phyloP scores from a whole-genome alignment of 2,329 filamentous ascomycete genomes.

The Clonostachys rhizophaga region DNA sequence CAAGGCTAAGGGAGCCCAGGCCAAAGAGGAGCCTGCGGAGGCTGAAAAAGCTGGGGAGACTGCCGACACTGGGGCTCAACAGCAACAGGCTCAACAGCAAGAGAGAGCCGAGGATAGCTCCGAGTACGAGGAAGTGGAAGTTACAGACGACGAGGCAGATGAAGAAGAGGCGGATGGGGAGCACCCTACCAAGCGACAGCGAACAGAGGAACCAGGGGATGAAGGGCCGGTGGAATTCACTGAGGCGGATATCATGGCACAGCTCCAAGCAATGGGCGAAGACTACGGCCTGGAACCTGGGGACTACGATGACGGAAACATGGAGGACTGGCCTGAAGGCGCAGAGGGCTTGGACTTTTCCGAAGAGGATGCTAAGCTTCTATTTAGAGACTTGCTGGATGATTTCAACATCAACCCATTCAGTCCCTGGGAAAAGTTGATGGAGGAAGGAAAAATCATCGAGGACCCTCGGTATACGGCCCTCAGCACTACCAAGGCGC shows the following conservation, averaged over 20 bases:
- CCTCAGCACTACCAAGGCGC: constrained; percentile 72
- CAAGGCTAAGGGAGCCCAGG: constrained; percentile 33
- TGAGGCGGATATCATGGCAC: constrained; percentile 91
- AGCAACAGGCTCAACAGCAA: background rate
- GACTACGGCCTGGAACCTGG: constrained; percentile 76
- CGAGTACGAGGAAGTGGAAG: constrained; percentile 70
- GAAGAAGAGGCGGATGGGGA: constrained; percentile 16
- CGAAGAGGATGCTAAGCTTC: constrained; percentile 67
- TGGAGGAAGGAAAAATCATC: constrained; percentile 77
- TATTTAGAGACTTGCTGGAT: constrained; percentile 84
- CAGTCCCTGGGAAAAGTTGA: constrained; percentile 83
- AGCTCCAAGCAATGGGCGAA: constrained; percentile 83
- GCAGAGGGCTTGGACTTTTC: constrained; percentile 67
- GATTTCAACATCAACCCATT: constrained; percentile 83
- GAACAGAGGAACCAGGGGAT: constrained; percentile 44
- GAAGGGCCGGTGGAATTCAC: constrained; percentile 69
- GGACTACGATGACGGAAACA: constrained; percentile 65
- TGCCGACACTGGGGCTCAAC: constrained; percentile 4
- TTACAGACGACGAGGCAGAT: constrained; percentile 46
- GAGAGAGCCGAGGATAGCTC: constrained; percentile 40
- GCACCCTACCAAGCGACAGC: constrained; percentile 55
- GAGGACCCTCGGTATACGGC: constrained; percentile 86
- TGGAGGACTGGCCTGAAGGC: constrained; percentile 63
- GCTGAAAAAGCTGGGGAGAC: constrained; percentile 17
- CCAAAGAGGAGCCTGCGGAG: constrained; percentile 1